Percentiles rank a stretch among this genome's conserved stretches.
Conservation (phyloP, 176 grass and related monocot species). For the Avena insularis region DNA sequence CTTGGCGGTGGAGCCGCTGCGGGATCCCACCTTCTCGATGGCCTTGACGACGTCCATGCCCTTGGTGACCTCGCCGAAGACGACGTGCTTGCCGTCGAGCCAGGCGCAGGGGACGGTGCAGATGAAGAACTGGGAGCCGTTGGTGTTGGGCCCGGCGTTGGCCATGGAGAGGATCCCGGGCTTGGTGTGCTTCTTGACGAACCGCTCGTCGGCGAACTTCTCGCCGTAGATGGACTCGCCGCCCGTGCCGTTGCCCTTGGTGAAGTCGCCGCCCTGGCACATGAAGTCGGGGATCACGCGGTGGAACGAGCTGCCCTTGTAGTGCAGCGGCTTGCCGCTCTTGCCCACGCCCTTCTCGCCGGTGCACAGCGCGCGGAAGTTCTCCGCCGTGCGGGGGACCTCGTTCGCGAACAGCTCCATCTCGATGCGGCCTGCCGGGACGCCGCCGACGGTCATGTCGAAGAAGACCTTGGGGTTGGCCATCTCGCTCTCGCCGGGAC, state of each 20-base stretch:
- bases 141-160: constrained; percentile 72
- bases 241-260: constrained; percentile 66
- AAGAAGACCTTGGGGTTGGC: constrained; percentile 71
- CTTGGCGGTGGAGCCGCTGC: constrained; percentile 42
- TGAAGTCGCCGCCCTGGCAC: constrained; percentile 94
- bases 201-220: constrained; percentile 76
- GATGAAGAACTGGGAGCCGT: constrained; percentile 92
- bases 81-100: constrained; percentile 86
- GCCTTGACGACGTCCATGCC: constrained; percentile 60
- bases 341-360: constrained; percentile 64
- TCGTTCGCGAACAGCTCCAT: constrained; percentile 65
- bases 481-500: background rate
- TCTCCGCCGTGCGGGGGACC: constrained; percentile 63
- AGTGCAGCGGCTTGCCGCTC: constrained; percentile 67
- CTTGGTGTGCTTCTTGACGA: constrained; percentile 54
- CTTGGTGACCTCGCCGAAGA: constrained; percentile 60
- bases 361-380: constrained; percentile 83
- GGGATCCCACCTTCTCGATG: constrained; percentile 55
- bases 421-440: constrained; percentile 51
- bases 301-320: constrained; percentile 70
- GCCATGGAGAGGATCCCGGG: constrained; percentile 75
- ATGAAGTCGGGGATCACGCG: constrained; percentile 83
- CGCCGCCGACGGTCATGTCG: constrained; percentile 63
- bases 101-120: constrained; percentile 52
- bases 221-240: constrained; percentile 86